Evolutionary conservation across 177 flowering plant species (phyloP).

Genomic region (Vitis hybrid): DNA sequence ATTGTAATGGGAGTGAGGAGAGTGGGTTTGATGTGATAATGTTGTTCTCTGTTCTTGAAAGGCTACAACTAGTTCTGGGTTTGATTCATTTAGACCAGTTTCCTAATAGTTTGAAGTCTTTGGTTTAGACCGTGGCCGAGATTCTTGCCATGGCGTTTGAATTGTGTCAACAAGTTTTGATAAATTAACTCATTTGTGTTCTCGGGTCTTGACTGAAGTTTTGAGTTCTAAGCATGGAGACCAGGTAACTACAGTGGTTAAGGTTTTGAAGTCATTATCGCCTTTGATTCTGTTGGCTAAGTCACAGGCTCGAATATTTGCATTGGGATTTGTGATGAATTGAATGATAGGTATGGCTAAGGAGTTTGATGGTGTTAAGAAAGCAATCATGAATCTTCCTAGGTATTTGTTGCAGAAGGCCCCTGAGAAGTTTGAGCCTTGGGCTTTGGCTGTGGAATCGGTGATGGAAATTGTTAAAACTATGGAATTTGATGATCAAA

Average conservation of each 20-base stretch:
- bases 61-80: constrained; percentile 44
- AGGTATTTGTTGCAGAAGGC: constrained; percentile 69
- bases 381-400: constrained; percentile 63
- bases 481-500: constrained; percentile 59
- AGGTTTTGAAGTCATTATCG: constrained; percentile 64
- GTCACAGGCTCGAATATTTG: constrained; percentile 57
- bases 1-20: constrained; percentile 18
- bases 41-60: constrained; percentile 50
- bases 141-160: constrained; percentile 64
- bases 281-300: constrained; percentile 55
- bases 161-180: constrained; percentile 20
- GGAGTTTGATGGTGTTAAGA: constrained; percentile 46
- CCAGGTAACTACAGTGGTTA: constrained; percentile 43
- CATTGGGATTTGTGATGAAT: constrained; percentile 53
- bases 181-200: constrained; percentile 46
- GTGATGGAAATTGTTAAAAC: constrained; percentile 66
- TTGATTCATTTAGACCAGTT: constrained; percentile 70
- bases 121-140: constrained; percentile 64
- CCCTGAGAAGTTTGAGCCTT: constrained; percentile 83
- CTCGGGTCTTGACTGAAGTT: constrained; percentile 44
- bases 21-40: constrained; percentile 35
- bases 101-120: constrained; percentile 73
- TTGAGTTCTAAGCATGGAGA: constrained; percentile 75
- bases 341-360: constrained; percentile 38
- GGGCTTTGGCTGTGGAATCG: constrained; percentile 77